These are phyloP conservation scores for Botryococcus braunii DNA, from an alignment of 163 green algal genomes.

Conservation along the genomic window DNA sequence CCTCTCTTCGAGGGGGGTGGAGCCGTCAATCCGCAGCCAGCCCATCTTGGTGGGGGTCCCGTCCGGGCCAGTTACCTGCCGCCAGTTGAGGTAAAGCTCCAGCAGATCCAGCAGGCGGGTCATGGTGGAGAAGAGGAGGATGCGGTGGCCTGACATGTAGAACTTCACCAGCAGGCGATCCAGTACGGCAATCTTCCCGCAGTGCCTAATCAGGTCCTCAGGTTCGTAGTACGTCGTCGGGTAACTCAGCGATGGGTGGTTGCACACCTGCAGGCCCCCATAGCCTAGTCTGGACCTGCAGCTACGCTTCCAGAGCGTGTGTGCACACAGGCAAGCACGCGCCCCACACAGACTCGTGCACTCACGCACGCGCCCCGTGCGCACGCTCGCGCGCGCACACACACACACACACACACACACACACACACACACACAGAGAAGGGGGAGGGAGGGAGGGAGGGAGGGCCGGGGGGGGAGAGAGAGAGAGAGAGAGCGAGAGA, in stretches of 20 bases:
- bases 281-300: too few relatives aligned
- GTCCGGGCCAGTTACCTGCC: constrained; percentile 26
- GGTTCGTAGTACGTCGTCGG: constrained; percentile 20
- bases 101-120: constrained; percentile 77
- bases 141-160: constrained; percentile 57
- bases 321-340: too few relatives aligned
- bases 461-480: too few relatives aligned
- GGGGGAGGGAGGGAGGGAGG: too few relatives aligned
- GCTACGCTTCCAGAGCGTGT: too few relatives aligned
- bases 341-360: too few relatives aligned
- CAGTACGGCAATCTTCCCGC: constrained; percentile 91
- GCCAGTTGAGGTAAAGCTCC: constrained; percentile 78
- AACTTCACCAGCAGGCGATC: constrained; percentile 93
- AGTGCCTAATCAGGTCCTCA: constrained; percentile 56
- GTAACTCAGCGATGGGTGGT: constrained; percentile 88
- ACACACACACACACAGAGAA: too few relatives aligned
- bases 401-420: too few relatives aligned
- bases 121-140: constrained; percentile 86
- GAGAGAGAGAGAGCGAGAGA: too few relatives aligned
- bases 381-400: too few relatives aligned
- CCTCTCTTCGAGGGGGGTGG: constrained; percentile 74
- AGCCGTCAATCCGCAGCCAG: constrained; percentile 86
- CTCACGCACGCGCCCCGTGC: too few relatives aligned
- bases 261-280: constrained; percentile 81
- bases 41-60: constrained; percentile 28